Evolutionary conservation across 1,284 basidiomycete species (phyloP).

Genomic region (Agaricales sp.): DNA sequence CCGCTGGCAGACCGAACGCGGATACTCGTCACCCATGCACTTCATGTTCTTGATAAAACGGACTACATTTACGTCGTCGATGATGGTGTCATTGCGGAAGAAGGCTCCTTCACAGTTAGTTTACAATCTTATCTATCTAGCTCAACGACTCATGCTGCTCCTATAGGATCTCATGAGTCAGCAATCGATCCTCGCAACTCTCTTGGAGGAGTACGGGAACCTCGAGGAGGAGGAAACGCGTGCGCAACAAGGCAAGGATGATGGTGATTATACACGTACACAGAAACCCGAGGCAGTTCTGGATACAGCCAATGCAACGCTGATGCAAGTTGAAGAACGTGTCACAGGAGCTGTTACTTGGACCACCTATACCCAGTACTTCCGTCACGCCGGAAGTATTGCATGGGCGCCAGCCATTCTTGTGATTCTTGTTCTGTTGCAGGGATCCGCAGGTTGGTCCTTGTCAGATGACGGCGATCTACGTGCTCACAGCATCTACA

Average conservation of each 20-base stretch:
- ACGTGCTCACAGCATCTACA: too few relatives aligned
- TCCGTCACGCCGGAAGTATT: conserved; percentile 40
- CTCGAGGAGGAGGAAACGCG: conserved; percentile 18
- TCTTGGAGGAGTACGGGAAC: conserved; percentile 55
- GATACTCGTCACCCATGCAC: conserved; percentile 71
- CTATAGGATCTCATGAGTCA: conserved; percentile 40
- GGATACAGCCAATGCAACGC: conserved; percentile 20
- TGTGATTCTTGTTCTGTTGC: conserved; percentile 22
- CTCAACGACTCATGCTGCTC: too few relatives aligned
- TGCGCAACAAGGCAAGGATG: not conserved
- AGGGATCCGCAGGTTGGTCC: conserved; percentile 27
- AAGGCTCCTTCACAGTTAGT: conserved; percentile 49
- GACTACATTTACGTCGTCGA: conserved; percentile 70
- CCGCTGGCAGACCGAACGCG: conserved; percentile 54
- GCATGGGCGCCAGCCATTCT: conserved; percentile 35
- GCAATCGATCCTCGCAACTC: conserved; percentile 41
- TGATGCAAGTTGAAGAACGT: conserved; percentile 50
- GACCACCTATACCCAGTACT: conserved; percentile 43
- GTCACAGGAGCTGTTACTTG: conserved; percentile 41
- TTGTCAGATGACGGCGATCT: too few relatives aligned
- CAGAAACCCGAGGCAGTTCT: conserved; percentile 10
- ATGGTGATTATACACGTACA: conserved; percentile 14
- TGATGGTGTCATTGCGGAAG: conserved; percentile 53
- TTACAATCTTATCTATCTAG: too few relatives aligned
- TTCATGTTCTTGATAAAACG: conserved; percentile 59